Conservation (phyloP, 176 grass and related monocot genomes). For the Oryza officinalis region DNA sequence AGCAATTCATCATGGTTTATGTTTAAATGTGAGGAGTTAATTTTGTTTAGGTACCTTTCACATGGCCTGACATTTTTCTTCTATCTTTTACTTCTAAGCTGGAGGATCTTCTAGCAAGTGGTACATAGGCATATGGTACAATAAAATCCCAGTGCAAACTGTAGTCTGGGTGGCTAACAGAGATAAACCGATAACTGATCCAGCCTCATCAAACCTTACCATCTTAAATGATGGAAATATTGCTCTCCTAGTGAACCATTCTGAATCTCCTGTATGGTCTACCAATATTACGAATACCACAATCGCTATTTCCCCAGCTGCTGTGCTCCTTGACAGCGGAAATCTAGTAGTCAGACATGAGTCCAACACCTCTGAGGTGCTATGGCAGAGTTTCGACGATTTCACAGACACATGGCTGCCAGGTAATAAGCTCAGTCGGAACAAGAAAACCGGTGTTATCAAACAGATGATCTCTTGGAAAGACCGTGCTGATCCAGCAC, state of each 20-base stretch:
- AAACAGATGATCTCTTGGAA: conserved; percentile 43
- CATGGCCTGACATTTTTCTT: background rate
- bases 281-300: conserved; percentile 6
- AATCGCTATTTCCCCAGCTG: background rate
- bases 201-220: conserved; percentile 24
- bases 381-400: conserved; percentile 57
- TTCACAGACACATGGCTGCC: conserved; percentile 50
- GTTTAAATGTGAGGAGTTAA: background rate
- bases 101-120: conserved; percentile 26
- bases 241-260: conserved; percentile 8
- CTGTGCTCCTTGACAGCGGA: conserved; percentile 25
- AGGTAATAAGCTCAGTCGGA: conserved; percentile 37
- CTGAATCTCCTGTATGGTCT: conserved; percentile 25
- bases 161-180: conserved; percentile 55
- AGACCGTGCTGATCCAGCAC: conserved; percentile 36
- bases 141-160: conserved; percentile 39
- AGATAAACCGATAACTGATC: conserved; percentile 36
- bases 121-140: conserved; percentile 56
- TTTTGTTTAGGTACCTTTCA: too few species aligned
- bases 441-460: conserved; percentile 23
- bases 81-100: background rate
- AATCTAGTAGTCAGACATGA: conserved; percentile 36
- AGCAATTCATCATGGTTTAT: too few species aligned
- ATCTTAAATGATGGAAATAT: conserved; percentile 43
- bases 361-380: background rate